Conservation (phyloP, 2,329 filamentous ascomycete genomes). For the Hypomyces rosellus region DNA sequence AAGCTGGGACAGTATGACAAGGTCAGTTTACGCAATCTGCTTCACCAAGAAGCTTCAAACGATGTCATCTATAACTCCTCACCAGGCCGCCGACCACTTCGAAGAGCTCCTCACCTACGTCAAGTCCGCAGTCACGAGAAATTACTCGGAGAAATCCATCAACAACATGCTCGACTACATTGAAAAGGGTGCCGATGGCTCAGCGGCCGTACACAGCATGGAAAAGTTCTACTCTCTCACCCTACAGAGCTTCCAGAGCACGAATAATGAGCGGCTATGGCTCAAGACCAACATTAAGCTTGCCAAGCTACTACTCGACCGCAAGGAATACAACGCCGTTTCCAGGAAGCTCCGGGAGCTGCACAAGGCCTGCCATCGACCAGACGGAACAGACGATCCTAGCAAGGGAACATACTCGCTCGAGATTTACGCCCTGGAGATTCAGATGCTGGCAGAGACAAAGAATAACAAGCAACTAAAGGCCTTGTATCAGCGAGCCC, state of each 20-base stretch:
- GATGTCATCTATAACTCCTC: constrained; percentile 14
- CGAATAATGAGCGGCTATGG: constrained; percentile 95
- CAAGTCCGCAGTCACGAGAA: constrained; percentile 91
- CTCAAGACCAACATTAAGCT: constrained; percentile 98
- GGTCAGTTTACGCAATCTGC: constrained; percentile 37
- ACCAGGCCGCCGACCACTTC: constrained; percentile 83
- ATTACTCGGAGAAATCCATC: constrained; percentile 98
- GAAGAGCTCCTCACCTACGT: constrained; percentile 94
- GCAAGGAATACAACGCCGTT: constrained; percentile 77
- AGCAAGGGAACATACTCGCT: constrained; percentile 95
- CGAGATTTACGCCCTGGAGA: constrained; percentile 94
- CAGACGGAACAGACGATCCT: constrained; percentile 83
- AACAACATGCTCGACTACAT: constrained; percentile 99
- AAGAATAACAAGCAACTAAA: constrained; percentile 97
- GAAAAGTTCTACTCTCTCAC: constrained; percentile 94
- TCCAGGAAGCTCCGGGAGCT: constrained; percentile 81
- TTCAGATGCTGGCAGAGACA: constrained; percentile 96
- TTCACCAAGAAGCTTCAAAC: too few relatives aligned
- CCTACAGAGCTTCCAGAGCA: constrained; percentile 89
- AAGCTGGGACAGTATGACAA: constrained; percentile 82
- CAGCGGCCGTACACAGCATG: constrained; percentile 70
- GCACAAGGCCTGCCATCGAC: constrained; percentile 79
- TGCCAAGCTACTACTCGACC: constrained; percentile 81
- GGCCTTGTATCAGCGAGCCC: constrained; percentile 80
- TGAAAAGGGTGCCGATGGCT: constrained; percentile 73